Conservation (phyloP, 1,139 yeast species). For the Casaregolazyma lundiana region DNA sequence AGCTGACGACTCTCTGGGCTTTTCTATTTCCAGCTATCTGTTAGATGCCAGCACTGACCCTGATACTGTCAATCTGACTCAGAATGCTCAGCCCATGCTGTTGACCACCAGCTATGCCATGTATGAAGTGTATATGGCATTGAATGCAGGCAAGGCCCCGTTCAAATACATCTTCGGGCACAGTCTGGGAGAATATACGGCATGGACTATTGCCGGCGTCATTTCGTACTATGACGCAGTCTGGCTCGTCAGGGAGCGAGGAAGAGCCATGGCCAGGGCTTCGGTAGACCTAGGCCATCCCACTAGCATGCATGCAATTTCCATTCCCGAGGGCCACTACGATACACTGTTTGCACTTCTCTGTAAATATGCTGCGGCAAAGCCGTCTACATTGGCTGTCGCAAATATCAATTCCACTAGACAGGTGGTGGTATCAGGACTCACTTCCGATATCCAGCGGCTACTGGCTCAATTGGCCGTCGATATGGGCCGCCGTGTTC, state of each 20-base stretch:
- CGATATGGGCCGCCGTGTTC: conserved; percentile 11
- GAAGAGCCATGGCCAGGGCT: conserved; percentile 45
- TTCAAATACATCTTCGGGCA: conserved; percentile 45
- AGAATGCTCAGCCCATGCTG: conserved; percentile 61
- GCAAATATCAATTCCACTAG: conserved; percentile 40
- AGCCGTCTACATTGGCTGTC: conserved; percentile 25
- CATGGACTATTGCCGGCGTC: conserved; percentile 44
- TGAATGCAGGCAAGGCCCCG: conserved; percentile 12
- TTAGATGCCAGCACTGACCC: conserved; percentile 19
- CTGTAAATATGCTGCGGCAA: background rate
- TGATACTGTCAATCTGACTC: conserved; percentile 34
- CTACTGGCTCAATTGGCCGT: conserved; percentile 15
- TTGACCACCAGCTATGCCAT: conserved; percentile 45
- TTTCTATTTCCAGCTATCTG: conserved; percentile 21
- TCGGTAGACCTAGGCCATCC: conserved; percentile 11
- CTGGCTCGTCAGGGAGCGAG: conserved; percentile 48
- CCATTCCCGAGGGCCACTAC: conserved; percentile 5
- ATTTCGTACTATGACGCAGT: conserved; percentile 42
- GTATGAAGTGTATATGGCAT: conserved; percentile 28
- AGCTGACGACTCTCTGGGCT: conserved; percentile 31
- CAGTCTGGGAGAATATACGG: conserved; percentile 60
- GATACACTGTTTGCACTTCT: background rate
- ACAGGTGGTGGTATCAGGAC: conserved; percentile 47
- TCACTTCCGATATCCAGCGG: conserved; percentile 23
- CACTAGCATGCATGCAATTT: conserved; percentile 11